phyloP scores from a whole-genome alignment of 139 green algal genomes.

The Axilococcus clingmanii region DNA sequence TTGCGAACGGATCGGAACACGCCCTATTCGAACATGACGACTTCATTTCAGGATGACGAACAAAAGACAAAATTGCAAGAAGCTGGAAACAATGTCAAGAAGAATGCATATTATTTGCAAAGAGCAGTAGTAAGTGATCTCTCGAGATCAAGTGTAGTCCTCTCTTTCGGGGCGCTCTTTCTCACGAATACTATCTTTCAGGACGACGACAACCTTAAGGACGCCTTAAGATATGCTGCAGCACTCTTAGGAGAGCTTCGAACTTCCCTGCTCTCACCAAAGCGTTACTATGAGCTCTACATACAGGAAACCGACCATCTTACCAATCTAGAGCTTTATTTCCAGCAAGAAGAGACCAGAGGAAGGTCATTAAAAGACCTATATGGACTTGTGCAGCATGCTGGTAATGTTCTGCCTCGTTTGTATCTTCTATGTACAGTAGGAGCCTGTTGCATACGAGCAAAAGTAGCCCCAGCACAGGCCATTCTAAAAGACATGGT shows the following conservation, averaged over 20 bases:
- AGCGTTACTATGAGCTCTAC: conserved; percentile 98
- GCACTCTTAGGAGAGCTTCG: conserved; percentile 90
- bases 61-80: conserved; percentile 62
- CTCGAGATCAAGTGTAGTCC: background rate
- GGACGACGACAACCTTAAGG: conserved; percentile 90
- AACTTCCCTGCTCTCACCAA: conserved; percentile 78
- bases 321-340: conserved; percentile 62
- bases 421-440: conserved; percentile 48
- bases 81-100: conserved; percentile 57
- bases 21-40: too few species aligned
- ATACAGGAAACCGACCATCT: conserved; percentile 85
- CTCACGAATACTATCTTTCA: conserved; percentile 18
- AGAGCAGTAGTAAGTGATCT: conserved; percentile 57
- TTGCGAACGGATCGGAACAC: too few species aligned
- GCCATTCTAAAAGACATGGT: conserved; percentile 60
- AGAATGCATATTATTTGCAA: conserved; percentile 69
- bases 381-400: conserved; percentile 95
- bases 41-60: too few species aligned
- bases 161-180: background rate
- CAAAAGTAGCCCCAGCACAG: background rate
- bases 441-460: conserved; percentile 4
- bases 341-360: conserved; percentile 66
- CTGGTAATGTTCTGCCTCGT: conserved; percentile 89
- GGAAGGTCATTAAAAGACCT: conserved; percentile 63
- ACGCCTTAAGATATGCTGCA: conserved; percentile 80